These are phyloP conservation scores for Neoscytalidium dimidiatum DNA, from an alignment of 2,329 filamentous ascomycete genomes.

Conservation along the genomic window DNA sequence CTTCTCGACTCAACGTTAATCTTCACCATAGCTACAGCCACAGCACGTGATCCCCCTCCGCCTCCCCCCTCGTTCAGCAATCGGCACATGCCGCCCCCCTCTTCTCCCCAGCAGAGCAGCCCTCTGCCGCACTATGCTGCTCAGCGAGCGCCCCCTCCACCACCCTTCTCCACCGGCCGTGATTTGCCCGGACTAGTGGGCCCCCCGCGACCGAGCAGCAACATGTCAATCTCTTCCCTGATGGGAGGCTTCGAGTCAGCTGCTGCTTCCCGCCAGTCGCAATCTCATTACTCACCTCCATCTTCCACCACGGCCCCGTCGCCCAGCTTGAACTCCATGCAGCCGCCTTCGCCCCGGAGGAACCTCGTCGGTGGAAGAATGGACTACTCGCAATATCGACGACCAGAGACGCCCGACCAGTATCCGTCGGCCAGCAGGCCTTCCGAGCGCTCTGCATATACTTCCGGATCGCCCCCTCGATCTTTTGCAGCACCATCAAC, in stretches of 20 bases:
- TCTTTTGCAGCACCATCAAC: conserved; percentile 19
- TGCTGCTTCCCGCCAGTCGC: conserved; percentile 36
- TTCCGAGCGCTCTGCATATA: conserved; percentile 31
- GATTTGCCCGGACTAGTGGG: conserved; percentile 57
- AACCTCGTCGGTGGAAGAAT: conserved; percentile 31
- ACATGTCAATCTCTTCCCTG: conserved; percentile 76
- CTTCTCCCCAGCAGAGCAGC: conserved; percentile 47
- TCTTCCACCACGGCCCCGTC: conserved; percentile 36
- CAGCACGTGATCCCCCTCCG: conserved; percentile 39
- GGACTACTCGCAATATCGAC: conserved; percentile 39
- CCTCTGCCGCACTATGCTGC: conserved; percentile 38
- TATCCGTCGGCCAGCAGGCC: conserved; percentile 32
- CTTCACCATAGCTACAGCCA: conserved; percentile 34
- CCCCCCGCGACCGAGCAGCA: conserved; percentile 59
- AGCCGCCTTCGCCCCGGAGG: conserved; percentile 48
- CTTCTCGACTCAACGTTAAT: conserved; percentile 26
- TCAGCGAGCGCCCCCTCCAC: conserved; percentile 47
- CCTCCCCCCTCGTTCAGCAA: conserved; percentile 45
- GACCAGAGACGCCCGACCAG: conserved; percentile 41
- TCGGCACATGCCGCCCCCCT: conserved; percentile 53
- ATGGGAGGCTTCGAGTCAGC: conserved; percentile 58
- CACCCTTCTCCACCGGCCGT: conserved; percentile 51
- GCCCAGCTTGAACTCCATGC: conserved; percentile 43
- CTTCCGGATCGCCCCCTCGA: conserved; percentile 34
- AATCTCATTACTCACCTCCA: conserved; percentile 50